Evolutionary conservation across 176 grass and related monocot genomes (phyloP), one percentile per base, ranked within the genome.

Genomic region (Echinochloa phyllopogon): DNA sequence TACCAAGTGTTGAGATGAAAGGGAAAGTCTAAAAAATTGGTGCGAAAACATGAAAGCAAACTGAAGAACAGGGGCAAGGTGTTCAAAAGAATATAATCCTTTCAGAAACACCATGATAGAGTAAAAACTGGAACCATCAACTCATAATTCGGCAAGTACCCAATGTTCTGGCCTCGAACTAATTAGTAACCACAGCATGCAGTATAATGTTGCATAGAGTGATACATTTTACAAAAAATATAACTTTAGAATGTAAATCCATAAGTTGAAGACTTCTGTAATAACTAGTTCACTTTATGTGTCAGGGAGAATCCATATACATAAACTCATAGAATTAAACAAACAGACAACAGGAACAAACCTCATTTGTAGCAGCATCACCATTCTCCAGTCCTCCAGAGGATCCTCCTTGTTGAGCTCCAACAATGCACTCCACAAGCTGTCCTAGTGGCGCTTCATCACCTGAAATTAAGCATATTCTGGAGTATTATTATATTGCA

Each of bases 391-490:
- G 82, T 59, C 39, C 79, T 82, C 77, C 84, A 43, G 68, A 60
- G 21, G 65, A 76, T 40, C 63, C 87, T 88, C 48, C 74, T 82
- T 43, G 75, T 67, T 90, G 88, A 83, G 79, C 57, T 84, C 58
- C 90, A 40, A 98, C 74, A 86, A 98, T 98, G 75, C 42, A 90
- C 24, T 98, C 91, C 45, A 90, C 88, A 11, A 98, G 87, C 80
- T 95, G 74, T 57, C 80, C 85, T 52, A 98, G 66, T 43, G 82
- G 57, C 50, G 93, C 82, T 77, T 88, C 77, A 67, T 87, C 87
- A 68, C 96, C 96, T 98, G 81, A 88, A 85, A 88, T 53, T 67
- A 79, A 80, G 68, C 66, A 86, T 74, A 83, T 74, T 51, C 51
- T 82, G 15, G 12, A 86, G 78, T 77, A 67, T 47, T 33, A 77